phyloP scores from a whole-genome alignment of 2,329 filamentous ascomycete species.

The Scedosporium dehoogii region DNA sequence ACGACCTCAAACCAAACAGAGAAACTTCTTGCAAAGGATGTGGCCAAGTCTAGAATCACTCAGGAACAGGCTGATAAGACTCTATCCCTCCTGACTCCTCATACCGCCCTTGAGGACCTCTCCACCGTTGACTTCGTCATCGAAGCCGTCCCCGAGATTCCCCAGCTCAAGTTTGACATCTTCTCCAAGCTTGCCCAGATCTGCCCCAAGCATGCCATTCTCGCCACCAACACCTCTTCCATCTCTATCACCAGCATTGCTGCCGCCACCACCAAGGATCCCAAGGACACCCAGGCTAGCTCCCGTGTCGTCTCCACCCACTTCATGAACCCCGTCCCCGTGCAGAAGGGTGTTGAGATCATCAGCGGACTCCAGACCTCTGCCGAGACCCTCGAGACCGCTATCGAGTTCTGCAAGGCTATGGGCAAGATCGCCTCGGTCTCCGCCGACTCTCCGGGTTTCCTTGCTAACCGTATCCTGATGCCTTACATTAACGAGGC shows the following conservation, averaged over 20 bases:
- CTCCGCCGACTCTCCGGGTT: constrained; percentile 84
- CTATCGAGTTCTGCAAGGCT: constrained; percentile 73
- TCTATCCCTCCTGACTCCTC: constrained; percentile 57
- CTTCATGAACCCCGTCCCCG: constrained; percentile 98
- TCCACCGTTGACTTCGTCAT: constrained; percentile 91
- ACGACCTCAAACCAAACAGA: constrained; percentile 37
- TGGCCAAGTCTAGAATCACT: constrained; percentile 76
- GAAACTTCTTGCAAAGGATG: constrained; percentile 87
- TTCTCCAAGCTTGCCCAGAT: constrained; percentile 75
- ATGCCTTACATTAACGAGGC: constrained; percentile 99
- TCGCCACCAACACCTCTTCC: constrained; percentile 97
- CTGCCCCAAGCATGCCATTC: constrained; percentile 73
- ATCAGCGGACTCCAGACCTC: constrained; percentile 92
- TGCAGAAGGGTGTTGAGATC: constrained; percentile 97
- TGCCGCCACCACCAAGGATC: constrained; percentile 69
- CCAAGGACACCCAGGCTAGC: constrained; percentile 68
- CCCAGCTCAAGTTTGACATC: constrained; percentile 76
- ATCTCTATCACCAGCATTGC: constrained; percentile 97
- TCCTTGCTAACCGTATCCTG: constrained; percentile 90
- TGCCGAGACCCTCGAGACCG: constrained; percentile 67
- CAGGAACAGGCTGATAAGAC: constrained; percentile 69
- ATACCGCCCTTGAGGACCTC: constrained; percentile 67
- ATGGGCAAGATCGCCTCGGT: constrained; percentile 91
- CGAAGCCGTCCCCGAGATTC: constrained; percentile 91
- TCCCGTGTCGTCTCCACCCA: constrained; percentile 91